Evolutionary conservation across 2,329 filamentous ascomycete species (phyloP).

Genomic region (Aspergillus cejpii): DNA sequence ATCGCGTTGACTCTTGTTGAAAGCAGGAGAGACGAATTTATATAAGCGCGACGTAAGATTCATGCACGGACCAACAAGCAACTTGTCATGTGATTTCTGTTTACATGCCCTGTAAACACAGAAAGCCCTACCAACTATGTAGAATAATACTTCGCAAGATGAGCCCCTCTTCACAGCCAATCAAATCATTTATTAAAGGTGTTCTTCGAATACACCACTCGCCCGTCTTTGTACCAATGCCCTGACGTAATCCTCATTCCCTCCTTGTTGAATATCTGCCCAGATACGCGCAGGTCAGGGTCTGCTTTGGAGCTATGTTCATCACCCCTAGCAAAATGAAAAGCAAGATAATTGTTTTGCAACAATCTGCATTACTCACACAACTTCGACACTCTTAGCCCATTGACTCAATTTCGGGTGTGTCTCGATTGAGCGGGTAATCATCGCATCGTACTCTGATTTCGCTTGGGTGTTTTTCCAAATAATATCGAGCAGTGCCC

Average conservation of each 20-base stretch:
- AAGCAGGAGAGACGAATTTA: constrained; percentile 2
- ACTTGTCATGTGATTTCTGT: constrained; percentile 8
- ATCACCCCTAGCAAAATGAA: constrained; percentile 2
- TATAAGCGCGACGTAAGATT: constrained; percentile 1
- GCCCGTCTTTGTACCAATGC: constrained; percentile 4
- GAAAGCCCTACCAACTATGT: too few species aligned
- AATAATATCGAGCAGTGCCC: constrained; percentile 3
- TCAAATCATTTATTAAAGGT: constrained; percentile 4
- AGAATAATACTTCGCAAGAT: constrained; percentile 4
- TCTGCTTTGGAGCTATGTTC: constrained; percentile 4
- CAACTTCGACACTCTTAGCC: constrained; percentile 4
- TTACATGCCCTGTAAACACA: background rate
- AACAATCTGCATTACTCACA: constrained; percentile 4
- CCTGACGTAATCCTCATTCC: constrained; percentile 4
- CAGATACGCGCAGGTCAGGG: constrained; percentile 3
- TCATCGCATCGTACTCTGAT: constrained; percentile 5
- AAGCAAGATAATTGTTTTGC: constrained; percentile 4
- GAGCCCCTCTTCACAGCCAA: background rate
- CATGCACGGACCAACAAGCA: constrained; percentile 4
- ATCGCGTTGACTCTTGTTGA: constrained; percentile 4
- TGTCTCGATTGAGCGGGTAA: constrained; percentile 3
- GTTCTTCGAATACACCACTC: constrained; percentile 4
- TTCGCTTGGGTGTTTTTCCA: constrained; percentile 3
- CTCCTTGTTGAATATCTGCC: constrained; percentile 5
- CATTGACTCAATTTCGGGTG: constrained; percentile 2